Percentiles rank a stretch among this genome's conserved stretches.
Conservation (phyloP, 2,329 filamentous ascomycete species). For the Colletotrichum lupini region DNA sequence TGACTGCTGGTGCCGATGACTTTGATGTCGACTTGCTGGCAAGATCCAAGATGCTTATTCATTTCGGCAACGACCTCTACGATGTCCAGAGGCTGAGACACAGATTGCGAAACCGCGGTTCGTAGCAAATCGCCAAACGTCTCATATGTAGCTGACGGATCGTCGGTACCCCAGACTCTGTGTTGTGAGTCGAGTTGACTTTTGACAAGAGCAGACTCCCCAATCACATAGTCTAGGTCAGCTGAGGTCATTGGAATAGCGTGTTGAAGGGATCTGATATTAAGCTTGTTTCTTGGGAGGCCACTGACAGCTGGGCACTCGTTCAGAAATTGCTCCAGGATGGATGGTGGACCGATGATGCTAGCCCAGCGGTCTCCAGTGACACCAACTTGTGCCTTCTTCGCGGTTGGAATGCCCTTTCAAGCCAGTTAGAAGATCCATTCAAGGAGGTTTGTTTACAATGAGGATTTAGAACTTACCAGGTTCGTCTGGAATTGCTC, state of each 20-base stretch:
- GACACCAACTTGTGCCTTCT: constrained; percentile 7
- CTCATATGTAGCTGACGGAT: background rate
- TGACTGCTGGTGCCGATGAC: constrained; percentile 1
- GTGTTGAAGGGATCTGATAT: background rate
- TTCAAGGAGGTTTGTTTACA: no score
- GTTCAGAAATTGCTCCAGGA: background rate
- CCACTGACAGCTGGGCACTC: background rate
- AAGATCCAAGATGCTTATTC: background rate
- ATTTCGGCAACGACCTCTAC: background rate
- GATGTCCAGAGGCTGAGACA: background rate
- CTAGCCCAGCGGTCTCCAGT: constrained; percentile 7
- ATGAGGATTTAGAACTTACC: background rate
- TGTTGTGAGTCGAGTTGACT: background rate
- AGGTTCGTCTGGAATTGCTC: background rate
- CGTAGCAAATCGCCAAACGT: background rate
- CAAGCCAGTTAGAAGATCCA: no score
- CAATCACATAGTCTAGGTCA: background rate
- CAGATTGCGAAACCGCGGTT: background rate
- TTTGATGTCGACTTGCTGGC: background rate
- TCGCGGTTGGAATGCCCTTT: background rate
- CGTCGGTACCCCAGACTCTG: background rate
- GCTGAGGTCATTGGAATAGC: constrained; percentile 1
- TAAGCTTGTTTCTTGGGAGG: background rate
- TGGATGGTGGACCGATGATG: constrained; percentile 15
- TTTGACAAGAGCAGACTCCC: background rate